Evolutionary conservation across 2,329 filamentous ascomycete genomes (phyloP).

Genomic region (Beauveria medogensis): DNA sequence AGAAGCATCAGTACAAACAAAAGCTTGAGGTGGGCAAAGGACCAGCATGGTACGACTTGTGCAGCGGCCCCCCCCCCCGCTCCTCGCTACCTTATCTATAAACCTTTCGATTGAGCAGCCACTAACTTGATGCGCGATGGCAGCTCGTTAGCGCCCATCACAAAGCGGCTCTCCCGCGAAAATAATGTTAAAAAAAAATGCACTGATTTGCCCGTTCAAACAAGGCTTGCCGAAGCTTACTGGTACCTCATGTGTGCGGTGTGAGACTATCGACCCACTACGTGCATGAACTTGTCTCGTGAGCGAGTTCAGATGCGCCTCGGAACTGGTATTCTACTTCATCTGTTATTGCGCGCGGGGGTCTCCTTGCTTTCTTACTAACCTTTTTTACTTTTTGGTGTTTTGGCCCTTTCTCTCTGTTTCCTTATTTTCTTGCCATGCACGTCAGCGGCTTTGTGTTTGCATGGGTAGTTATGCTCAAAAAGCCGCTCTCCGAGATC

Average conservation of each 20-base stretch:
- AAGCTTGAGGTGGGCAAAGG: neutral
- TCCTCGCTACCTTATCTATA: neutral
- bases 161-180: neutral
- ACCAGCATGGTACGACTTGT: neutral
- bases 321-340: no score
- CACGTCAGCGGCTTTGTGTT: no score
- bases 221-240: neutral
- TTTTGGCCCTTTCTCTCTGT: no score
- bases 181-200: neutral
- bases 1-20: neutral
- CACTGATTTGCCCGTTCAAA: neutral
- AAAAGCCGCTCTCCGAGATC: no score
- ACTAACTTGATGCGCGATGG: conserved; percentile 6
- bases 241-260: neutral
- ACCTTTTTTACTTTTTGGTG: no score
- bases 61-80: neutral
- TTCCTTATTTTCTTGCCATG: no score
- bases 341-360: no score
- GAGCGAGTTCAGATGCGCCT: neutral
- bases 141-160: neutral
- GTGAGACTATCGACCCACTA: neutral
- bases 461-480: no score
- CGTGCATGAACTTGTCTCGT: neutral
- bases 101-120: neutral
- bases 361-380: no score